A percentile compares a stretch with the other conserved stretches of the same genome.
Conservation (phyloP, 345 rosid species). For the Eucalyptus urophylla region DNA sequence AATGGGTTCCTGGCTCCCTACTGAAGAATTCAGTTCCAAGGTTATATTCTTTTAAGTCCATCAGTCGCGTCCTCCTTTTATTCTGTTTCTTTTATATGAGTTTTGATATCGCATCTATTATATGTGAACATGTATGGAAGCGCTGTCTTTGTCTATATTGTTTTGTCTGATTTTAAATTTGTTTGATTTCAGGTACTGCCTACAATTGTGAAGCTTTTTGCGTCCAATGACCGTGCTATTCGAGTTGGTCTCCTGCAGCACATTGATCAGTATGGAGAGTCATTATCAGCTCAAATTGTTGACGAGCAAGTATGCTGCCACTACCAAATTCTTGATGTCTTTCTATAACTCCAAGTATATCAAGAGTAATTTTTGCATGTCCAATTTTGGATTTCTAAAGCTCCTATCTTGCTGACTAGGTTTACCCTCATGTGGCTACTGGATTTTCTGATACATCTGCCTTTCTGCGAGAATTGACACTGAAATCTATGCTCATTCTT, state of each 20-base stretch:
- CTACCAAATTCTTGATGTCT: not conserved
- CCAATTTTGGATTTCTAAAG: not conserved
- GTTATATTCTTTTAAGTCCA: slow-evolving; percentile 12
- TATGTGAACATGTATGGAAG: not conserved
- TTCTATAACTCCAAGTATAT: not conserved
- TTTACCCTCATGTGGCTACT: slow-evolving; percentile 85
- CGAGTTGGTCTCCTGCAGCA: slow-evolving; percentile 94
- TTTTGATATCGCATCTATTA: not conserved
- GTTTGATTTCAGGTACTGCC: slow-evolving; percentile 57
- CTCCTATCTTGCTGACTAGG: slow-evolving; percentile 29
- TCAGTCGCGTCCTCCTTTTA: not conserved
- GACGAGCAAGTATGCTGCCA: slow-evolving; percentile 80
- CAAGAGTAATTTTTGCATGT: not conserved
- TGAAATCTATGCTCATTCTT: slow-evolving; percentile 91
- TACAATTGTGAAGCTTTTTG: slow-evolving; percentile 76
- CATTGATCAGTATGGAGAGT: slow-evolving; percentile 94
- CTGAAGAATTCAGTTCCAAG: slow-evolving; percentile 86
- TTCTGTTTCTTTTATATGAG: not conserved
- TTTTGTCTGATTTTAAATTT: not conserved
- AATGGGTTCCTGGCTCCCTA: slow-evolving; percentile 93
- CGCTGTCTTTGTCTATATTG: not conserved
- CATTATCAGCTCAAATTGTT: slow-evolving; percentile 69
- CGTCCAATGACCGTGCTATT: slow-evolving; percentile 90
- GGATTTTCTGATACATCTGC: slow-evolving; percentile 93
- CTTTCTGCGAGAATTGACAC: slow-evolving; percentile 94